Percentiles rank a stretch among this genome's conserved stretches.
phyloP scores from a whole-genome alignment of 441 rosid genomes.

The Euphorbia schlechtendalii region DNA sequence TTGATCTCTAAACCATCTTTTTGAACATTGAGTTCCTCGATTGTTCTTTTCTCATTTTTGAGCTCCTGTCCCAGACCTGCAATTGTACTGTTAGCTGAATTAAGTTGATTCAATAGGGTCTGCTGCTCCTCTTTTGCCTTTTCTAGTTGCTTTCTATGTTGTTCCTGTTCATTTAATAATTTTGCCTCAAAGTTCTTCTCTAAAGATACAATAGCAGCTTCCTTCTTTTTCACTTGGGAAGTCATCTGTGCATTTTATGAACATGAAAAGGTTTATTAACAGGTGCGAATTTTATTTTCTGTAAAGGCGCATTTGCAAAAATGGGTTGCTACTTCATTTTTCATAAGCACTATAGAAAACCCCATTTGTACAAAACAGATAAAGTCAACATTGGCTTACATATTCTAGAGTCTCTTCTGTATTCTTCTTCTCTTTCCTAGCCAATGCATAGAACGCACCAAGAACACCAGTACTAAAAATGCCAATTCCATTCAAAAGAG shows the following conservation, averaged over 20 bases:
- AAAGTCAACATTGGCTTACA: constrained; percentile 41
- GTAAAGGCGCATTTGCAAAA: background rate
- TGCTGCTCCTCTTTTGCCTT: constrained; percentile 56
- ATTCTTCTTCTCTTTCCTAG: constrained; percentile 48
- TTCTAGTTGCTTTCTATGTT: constrained; percentile 36
- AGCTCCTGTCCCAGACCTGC: constrained; percentile 66
- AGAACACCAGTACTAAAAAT: constrained; percentile 66
- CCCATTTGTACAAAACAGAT: background rate
- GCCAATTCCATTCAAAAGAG: constrained; percentile 76
- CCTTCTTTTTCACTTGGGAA: constrained; percentile 55
- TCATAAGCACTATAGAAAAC: constrained; percentile 10
- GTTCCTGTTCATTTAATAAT: constrained; percentile 55
- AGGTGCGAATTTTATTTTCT: background rate
- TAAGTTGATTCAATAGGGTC: constrained; percentile 47
- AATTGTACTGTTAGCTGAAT: constrained; percentile 51
- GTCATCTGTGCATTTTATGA: constrained; percentile 50
- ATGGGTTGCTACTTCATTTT: background rate
- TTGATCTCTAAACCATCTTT: constrained; percentile 40
- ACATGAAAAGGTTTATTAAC: constrained; percentile 1
- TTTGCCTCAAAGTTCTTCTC: constrained; percentile 54
- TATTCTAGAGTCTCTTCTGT: constrained; percentile 49
- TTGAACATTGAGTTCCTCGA: constrained; percentile 48
- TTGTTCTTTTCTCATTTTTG: constrained; percentile 47
- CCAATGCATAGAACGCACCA: constrained; percentile 79
- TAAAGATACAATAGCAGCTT: constrained; percentile 43